Percentiles rank a stretch among this genome's conserved stretches.
These are phyloP conservation scores for Amanita rubescens DNA, from an alignment of 768 basidiomycete species.

Conservation along the genomic window DNA sequence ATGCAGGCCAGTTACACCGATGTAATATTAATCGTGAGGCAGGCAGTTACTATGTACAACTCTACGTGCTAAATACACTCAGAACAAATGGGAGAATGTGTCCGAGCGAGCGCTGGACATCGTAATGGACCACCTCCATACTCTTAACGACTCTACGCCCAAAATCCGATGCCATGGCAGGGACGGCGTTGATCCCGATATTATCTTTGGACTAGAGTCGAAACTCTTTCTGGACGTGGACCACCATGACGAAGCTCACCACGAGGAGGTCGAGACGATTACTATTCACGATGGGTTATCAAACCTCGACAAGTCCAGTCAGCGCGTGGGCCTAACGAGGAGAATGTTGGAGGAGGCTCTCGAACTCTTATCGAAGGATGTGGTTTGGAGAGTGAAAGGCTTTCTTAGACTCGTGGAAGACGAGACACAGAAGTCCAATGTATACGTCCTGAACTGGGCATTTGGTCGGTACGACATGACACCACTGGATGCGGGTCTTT, in stretches of 20 bases:
- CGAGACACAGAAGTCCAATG: conserved; percentile 11
- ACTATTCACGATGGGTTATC: conserved; percentile 40
- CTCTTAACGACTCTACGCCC: conserved; percentile 85
- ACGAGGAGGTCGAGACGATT: conserved; percentile 82
- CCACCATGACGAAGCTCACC: conserved; percentile 31
- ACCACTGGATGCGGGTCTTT: conserved; percentile 22
- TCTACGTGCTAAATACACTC: conserved; percentile 4
- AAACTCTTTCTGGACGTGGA: conserved; percentile 48
- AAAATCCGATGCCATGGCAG: conserved; percentile 65
- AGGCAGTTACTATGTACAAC: background rate
- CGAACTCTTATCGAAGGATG: conserved; percentile 50
- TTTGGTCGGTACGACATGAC: conserved; percentile 77
- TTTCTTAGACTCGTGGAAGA: conserved; percentile 51
- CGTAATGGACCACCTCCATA: conserved; percentile 81
- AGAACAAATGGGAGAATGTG: conserved; percentile 91
- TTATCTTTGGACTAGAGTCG: conserved; percentile 90
- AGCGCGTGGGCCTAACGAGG: conserved; percentile 26
- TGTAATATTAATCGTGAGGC: conserved; percentile 70
- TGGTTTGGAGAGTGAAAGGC: conserved; percentile 81
- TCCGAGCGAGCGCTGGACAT: conserved; percentile 73
- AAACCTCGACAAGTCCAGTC: background rate
- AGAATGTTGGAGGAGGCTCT: conserved; percentile 41
- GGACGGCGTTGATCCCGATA: conserved; percentile 61
- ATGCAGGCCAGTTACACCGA: conserved; percentile 97
- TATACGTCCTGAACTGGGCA: conserved; percentile 83